A percentile compares a stretch with the other conserved stretches of the same genome.
Evolutionary conservation across 2,329 filamentous ascomycete species (phyloP).

Genomic region (Rutstroemia sp.): DNA sequence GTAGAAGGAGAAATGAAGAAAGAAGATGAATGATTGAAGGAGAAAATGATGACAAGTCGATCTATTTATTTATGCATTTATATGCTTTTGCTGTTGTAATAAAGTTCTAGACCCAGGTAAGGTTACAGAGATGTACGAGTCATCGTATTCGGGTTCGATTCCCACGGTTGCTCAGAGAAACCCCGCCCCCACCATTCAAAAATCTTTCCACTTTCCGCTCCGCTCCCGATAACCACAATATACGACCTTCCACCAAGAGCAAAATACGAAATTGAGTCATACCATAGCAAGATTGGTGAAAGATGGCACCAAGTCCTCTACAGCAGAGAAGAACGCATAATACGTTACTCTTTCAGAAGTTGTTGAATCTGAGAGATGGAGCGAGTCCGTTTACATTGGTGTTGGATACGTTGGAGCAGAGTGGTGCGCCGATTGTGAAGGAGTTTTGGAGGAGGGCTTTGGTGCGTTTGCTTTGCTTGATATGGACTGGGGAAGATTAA

Average conservation of each 20-base stretch:
- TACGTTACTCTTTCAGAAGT: slow-evolving; percentile 72
- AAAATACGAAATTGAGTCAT: too few relatives aligned
- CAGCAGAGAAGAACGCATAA: slow-evolving; percentile 76
- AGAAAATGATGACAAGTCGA: too few relatives aligned
- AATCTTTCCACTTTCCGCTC: not conserved
- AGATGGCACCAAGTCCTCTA: slow-evolving; percentile 49
- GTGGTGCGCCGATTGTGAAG: slow-evolving; percentile 57
- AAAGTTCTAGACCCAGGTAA: too few relatives aligned
- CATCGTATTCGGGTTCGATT: too few relatives aligned
- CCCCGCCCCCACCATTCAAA: too few relatives aligned
- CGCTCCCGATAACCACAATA: not conserved
- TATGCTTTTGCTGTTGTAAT: too few relatives aligned
- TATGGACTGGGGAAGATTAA: not conserved
- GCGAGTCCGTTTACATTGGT: slow-evolving; percentile 82
- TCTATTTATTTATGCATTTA: too few relatives aligned
- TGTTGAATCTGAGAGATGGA: slow-evolving; percentile 70
- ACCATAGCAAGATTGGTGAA: not conserved
- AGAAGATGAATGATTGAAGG: too few relatives aligned
- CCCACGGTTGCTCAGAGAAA: too few relatives aligned
- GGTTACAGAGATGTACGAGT: too few relatives aligned
- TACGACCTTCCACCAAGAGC: too few relatives aligned
- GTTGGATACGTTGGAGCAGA: slow-evolving; percentile 79
- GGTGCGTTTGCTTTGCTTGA: slow-evolving; percentile 31
- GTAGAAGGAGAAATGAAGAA: too few relatives aligned
- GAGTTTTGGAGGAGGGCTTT: slow-evolving; percentile 73